Base-by-base conservation (phyloP, 2,329 filamentous ascomycete species). In the Elsinoe arachidis region DNA sequence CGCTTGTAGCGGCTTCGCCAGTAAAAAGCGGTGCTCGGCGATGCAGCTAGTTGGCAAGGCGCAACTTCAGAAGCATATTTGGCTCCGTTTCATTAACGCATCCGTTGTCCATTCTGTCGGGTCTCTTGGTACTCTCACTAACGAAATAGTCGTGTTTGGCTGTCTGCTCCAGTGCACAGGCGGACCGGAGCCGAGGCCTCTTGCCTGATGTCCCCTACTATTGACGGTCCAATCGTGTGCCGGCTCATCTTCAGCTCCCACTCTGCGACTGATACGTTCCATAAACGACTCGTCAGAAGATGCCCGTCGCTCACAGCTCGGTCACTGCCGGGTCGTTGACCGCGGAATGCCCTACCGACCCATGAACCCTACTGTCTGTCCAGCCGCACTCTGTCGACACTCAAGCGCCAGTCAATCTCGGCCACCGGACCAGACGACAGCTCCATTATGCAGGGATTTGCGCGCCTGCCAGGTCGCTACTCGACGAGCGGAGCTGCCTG, bases 331-430 rank as follows among this genome's bases (percentile, higher is more conserved):
- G 49, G 12, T 39, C 17, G 21, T 26, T 21, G 34, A 53, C 35
- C 34, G 19, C 49, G 49, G 34, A 37, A 53, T 53, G 49, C 49
- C 33, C 33, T 53, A 21, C 49, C 49, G 34, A 53, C 34, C 34
- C 49, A 53, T 15, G n/a, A 53, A 39, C n/a, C 33, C 49, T 53
- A 53, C 33, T 39, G 12, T 39, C 49, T 19, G 5, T 21, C 33
- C 49, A 53, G 49, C 49, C 34, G 49, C 35, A 53, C 49, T 53
- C 35, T 39, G 49, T 38, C 33, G 33, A 53, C 35, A 17, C 17
- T 53, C 49, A 53, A 53, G 49, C 49, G 49, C 49, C 49, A 53
- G 49, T 53, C 49, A 53, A 53, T 53, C 49, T 53, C 49, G 49
- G 49, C 49, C 49, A 53, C 49, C 49, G 34, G 49, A 53, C 49